Conservation (phyloP, 768 basidiomycete species). For the Lentinula boryana region DNA sequence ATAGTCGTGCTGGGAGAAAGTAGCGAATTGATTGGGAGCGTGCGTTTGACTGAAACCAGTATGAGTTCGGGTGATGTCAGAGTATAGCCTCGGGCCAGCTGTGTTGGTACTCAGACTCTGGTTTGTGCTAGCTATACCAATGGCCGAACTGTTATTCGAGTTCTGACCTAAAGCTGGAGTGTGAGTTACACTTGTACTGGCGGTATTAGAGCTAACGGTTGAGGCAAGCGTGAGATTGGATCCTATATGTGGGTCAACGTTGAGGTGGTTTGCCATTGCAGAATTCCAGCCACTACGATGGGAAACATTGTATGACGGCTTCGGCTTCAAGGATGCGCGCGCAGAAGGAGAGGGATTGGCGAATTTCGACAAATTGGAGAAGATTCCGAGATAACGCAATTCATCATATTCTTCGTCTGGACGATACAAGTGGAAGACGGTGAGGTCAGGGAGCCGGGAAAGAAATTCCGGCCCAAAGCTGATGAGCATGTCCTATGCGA, state of each 20-base stretch:
- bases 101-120: not conserved
- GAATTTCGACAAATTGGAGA: constrained; percentile 21
- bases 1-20: not conserved
- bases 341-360: not conserved
- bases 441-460: constrained; percentile 25
- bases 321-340: not conserved
- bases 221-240: not conserved
- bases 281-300: not conserved
- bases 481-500: constrained; percentile 28
- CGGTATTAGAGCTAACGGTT: not conserved
- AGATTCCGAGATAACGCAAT: constrained; percentile 9
- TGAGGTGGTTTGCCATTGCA: not conserved
- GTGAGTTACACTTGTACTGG: not conserved
- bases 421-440: constrained; percentile 32
- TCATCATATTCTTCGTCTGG: not conserved
- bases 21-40: not conserved
- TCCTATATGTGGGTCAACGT: not conserved
- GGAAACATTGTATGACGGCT: not conserved
- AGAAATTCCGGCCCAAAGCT: constrained; percentile 40
- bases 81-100: too few relatives aligned
- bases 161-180: not conserved
- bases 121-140: not conserved
- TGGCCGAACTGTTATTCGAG: not conserved
- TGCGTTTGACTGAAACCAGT: too few relatives aligned
- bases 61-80: not conserved